Evolutionary conservation across 441 rosid species (phyloP), one percentile per base, ranked within the genome.

Genomic region (Erodium moschatum): DNA sequence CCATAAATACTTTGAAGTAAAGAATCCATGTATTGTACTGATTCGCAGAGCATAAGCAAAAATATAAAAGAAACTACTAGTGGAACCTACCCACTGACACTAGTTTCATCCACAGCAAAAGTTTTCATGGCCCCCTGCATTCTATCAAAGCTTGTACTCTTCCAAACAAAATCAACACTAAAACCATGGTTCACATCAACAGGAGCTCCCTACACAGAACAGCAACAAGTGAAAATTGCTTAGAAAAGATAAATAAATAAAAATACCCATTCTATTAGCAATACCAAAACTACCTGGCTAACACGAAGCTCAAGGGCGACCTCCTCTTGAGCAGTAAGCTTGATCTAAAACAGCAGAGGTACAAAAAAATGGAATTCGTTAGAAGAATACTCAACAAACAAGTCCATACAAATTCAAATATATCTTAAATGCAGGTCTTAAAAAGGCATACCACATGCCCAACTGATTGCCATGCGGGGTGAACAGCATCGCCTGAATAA

Each of bases 81-180:
- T 67, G 56, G 31, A 78, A 80, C 98, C 70, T 79, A 95, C 99
- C 99, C 99, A 76, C 98, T 95, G 68, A 92, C 98, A 89, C 99
- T 95, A 63, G 98, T 95, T 80, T 90, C 99, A 79, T 95, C 99
- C 66, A 92, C 99, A 8, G 98, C 98, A 90, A 92, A 92, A 67
- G 90, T 87, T 85, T 95, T 92, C 98, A 95, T 90, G 67, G 99
- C 99, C 58, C 96, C 97, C 77, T 92, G 98, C 98, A 90, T 90
- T 73, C 99, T 82, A 77, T 95, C 99, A 82, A 92, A 95, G 79
- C 97, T 95, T 46, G 99, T 90, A 78, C 99, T 95, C 84, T 92
- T 90, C 98, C 99, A 92, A 61, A 95, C 99, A 82, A 95, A 95
- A 82, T 95, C 99, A 78, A 95, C 99, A 81, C 97, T 90, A 52